A percentile compares a stretch with the other conserved stretches of the same genome.
These are phyloP conservation scores for Fusarium sp. DNA, from an alignment of 2,329 filamentous ascomycete species.

Conservation along the genomic window DNA sequence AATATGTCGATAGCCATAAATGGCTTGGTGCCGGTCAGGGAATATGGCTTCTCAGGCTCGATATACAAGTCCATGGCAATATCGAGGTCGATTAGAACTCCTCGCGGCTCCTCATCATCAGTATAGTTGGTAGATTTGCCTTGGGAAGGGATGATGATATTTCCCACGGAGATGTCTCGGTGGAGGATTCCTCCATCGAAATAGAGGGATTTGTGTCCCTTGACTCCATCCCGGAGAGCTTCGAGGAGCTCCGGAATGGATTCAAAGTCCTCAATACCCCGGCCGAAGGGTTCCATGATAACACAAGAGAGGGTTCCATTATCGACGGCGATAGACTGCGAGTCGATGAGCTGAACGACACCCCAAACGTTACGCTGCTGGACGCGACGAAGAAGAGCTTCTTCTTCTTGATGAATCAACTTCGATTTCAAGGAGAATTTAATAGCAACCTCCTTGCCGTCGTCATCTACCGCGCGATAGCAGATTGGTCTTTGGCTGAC, in stretches of 20 bases:
- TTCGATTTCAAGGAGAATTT: conserved; percentile 30
- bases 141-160: conserved; percentile 55
- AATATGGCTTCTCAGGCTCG: conserved; percentile 32
- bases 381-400: conserved; percentile 22
- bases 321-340: not conserved
- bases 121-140: not conserved
- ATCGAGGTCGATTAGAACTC: conserved; percentile 41
- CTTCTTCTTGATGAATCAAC: conserved; percentile 16
- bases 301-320: not conserved
- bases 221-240: conserved; percentile 49
- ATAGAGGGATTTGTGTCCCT: conserved; percentile 51
- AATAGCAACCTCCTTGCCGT: conserved; percentile 11
- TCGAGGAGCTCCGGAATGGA: conserved; percentile 49
- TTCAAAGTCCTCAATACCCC: conserved; percentile 39
- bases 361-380: conserved; percentile 27
- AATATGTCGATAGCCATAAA: conserved; percentile 45
- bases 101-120: conserved; percentile 17
- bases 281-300: conserved; percentile 24
- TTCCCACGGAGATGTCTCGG: conserved; percentile 51
- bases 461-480: not conserved
- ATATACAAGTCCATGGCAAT: conserved; percentile 26
- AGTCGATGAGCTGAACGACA: conserved; percentile 22
- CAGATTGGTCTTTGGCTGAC: conserved; percentile 35
- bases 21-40: conserved; percentile 30
- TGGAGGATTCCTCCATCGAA: conserved; percentile 49